Conservation (phyloP, 768 basidiomycete genomes). For the Scleroderma bovista region DNA sequence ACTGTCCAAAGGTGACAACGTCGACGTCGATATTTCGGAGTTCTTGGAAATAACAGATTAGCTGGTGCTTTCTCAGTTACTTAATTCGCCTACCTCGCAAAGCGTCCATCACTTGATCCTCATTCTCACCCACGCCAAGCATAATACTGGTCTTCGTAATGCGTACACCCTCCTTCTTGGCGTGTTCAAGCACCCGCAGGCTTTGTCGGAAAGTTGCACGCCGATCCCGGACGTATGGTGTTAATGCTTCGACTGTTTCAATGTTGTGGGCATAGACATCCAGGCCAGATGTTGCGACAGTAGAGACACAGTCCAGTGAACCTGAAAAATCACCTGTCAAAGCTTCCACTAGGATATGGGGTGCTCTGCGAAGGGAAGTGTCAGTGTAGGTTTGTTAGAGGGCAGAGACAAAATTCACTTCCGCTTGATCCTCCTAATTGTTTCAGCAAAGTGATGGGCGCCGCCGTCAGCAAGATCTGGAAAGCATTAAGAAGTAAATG, state of each 20-base stretch:
- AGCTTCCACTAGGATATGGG: conserved; percentile 93
- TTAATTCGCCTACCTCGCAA: conserved; percentile 58
- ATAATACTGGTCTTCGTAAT: conserved; percentile 98
- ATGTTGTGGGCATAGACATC: conserved; percentile 99
- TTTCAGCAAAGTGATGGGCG: conserved; percentile 90
- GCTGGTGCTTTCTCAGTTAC: background rate
- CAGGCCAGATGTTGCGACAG: conserved; percentile 87
- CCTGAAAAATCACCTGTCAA: conserved; percentile 94
- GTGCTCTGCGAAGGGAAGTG: conserved; percentile 55
- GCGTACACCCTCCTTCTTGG: conserved; percentile 76
- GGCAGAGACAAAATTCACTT: conserved; percentile 45
- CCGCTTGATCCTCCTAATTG: conserved; percentile 91
- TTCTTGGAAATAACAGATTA: conserved; percentile 44
- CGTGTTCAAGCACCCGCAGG: conserved; percentile 72
- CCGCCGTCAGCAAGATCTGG: conserved; percentile 91
- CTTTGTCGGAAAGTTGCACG: conserved; percentile 88
- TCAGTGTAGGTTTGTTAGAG: background rate
- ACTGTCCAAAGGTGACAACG: conserved; percentile 98
- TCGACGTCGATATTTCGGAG: conserved; percentile 86
- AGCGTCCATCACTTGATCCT: conserved; percentile 76
- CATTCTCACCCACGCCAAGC: conserved; percentile 92
- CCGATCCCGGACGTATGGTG: conserved; percentile 92
- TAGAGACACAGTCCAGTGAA: conserved; percentile 61
- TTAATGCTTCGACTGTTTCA: conserved; percentile 91
- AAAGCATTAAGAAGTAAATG: conserved; percentile 1